Conservation (phyloP, 768 basidiomycete genomes). For the Gautieria morchelliformis region DNA sequence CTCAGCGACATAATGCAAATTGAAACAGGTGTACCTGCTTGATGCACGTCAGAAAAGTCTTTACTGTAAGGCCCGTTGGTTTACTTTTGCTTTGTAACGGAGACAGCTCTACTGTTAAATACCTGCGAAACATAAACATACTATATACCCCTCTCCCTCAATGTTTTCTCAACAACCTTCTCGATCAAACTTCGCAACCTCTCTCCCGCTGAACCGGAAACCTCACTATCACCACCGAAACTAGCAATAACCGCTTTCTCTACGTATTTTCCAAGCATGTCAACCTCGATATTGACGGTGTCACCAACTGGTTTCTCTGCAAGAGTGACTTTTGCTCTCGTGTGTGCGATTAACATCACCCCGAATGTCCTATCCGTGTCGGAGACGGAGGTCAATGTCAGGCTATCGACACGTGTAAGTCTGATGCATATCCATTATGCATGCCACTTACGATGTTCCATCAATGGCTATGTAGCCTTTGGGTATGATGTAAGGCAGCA, state of each 20-base stretch:
- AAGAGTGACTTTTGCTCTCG: slow-evolving; percentile 80
- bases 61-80: neutral
- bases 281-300: slow-evolving; percentile 90
- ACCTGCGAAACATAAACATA: neutral
- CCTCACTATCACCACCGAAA: slow-evolving; percentile 32
- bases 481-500: slow-evolving; percentile 76
- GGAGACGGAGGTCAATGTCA: slow-evolving; percentile 80
- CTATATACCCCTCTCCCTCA: slow-evolving; percentile 19
- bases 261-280: slow-evolving; percentile 91
- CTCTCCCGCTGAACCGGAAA: slow-evolving; percentile 22
- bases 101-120: neutral
- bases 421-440: neutral
- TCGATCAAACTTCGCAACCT: slow-evolving; percentile 42
- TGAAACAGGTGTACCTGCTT: neutral
- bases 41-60: neutral
- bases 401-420: slow-evolving; percentile 10
- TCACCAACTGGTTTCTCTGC: slow-evolving; percentile 63
- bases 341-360: slow-evolving; percentile 94
- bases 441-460: slow-evolving; percentile 54
- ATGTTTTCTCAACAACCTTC: slow-evolving; percentile 45
- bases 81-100: neutral
- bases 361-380: slow-evolving; percentile 56
- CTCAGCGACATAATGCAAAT: neutral
- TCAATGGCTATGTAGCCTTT: slow-evolving; percentile 96
- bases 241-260: slow-evolving; percentile 71